phyloP scores from a whole-genome alignment of 495 filamentous ascomycete genomes.

The Annulohypoxylon moriforme region DNA sequence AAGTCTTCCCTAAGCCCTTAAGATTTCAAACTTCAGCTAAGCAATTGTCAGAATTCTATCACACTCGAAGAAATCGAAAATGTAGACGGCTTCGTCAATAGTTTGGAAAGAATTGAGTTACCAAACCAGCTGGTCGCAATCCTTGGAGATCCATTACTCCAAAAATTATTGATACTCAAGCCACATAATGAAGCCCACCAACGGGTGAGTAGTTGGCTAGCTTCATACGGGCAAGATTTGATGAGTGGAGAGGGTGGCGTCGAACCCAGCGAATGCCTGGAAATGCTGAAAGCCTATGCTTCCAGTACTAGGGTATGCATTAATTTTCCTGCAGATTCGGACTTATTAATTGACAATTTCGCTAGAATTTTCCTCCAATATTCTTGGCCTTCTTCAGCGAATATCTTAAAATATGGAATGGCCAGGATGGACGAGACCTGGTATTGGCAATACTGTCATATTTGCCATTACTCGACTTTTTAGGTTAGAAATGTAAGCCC shows the following conservation, averaged over 20 bases:
- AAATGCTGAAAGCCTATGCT: constrained; percentile 68
- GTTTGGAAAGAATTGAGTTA: constrained; percentile 80
- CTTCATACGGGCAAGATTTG: constrained; percentile 69
- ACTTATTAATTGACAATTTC: not conserved
- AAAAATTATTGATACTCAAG: constrained; percentile 76
- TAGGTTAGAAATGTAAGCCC: constrained; percentile 52
- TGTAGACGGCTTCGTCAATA: constrained; percentile 76
- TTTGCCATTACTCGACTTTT: constrained; percentile 68
- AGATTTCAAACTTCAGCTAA: constrained; percentile 22
- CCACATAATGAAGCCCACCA: constrained; percentile 66
- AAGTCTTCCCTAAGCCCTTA: constrained; percentile 12
- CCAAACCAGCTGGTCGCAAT: constrained; percentile 84
- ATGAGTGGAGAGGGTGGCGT: constrained; percentile 62
- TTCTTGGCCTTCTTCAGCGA: constrained; percentile 70
- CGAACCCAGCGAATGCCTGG: constrained; percentile 66
- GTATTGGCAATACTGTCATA: constrained; percentile 75
- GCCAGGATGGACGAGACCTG: constrained; percentile 65
- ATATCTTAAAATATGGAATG: constrained; percentile 77
- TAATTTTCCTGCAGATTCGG: not conserved
- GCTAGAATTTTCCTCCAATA: constrained; percentile 69
- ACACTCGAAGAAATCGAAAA: constrained; percentile 84
- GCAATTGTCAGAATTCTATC: constrained; percentile 62
- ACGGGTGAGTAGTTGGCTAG: constrained; percentile 75
- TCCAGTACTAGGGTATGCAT: constrained; percentile 70
- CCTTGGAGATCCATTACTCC: constrained; percentile 78